Evolutionary conservation across 2,329 filamentous ascomycete species (phyloP).

Genomic region (Ciborinia camelliae): DNA sequence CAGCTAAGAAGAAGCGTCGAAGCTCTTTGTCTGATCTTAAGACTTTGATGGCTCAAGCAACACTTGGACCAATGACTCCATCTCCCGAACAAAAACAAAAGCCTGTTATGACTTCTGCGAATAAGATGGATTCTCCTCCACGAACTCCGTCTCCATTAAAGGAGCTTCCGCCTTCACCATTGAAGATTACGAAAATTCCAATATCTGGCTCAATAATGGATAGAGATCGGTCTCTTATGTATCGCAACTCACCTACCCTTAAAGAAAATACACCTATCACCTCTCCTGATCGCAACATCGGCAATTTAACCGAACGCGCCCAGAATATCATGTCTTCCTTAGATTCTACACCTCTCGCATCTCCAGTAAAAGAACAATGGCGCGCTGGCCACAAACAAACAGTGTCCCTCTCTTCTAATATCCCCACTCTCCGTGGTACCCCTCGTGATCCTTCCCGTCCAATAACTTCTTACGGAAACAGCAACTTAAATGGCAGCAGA

Average conservation of each 20-base stretch:
- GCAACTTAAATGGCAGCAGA: slow-evolving; percentile 18
- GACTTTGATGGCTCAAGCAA: slow-evolving; percentile 60
- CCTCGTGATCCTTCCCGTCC: slow-evolving; percentile 29
- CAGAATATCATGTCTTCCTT: slow-evolving; percentile 34
- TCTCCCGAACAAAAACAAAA: slow-evolving; percentile 14
- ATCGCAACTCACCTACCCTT: slow-evolving; percentile 28
- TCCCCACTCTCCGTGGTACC: slow-evolving; percentile 32
- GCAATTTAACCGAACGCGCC: slow-evolving; percentile 34
- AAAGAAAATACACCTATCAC: slow-evolving; percentile 33
- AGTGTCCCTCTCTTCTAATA: slow-evolving; percentile 35
- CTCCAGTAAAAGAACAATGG: slow-evolving; percentile 32
- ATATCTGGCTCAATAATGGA: slow-evolving; percentile 32
- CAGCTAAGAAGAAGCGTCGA: slow-evolving; percentile 73
- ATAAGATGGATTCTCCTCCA: slow-evolving; percentile 31
- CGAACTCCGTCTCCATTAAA: slow-evolving; percentile 35
- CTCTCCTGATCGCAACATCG: slow-evolving; percentile 24
- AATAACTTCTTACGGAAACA: slow-evolving; percentile 23
- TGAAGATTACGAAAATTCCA: slow-evolving; percentile 33
- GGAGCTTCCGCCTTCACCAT: background rate
- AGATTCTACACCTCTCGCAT: slow-evolving; percentile 26
- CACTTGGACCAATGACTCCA: slow-evolving; percentile 45
- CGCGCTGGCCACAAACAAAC: slow-evolving; percentile 32
- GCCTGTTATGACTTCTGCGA: slow-evolving; percentile 6
- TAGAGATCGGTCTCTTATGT: slow-evolving; percentile 27
- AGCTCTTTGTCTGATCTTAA: slow-evolving; percentile 89